Conservation (phyloP, 306 rosid species). For the Medicago ruthenica region DNA sequence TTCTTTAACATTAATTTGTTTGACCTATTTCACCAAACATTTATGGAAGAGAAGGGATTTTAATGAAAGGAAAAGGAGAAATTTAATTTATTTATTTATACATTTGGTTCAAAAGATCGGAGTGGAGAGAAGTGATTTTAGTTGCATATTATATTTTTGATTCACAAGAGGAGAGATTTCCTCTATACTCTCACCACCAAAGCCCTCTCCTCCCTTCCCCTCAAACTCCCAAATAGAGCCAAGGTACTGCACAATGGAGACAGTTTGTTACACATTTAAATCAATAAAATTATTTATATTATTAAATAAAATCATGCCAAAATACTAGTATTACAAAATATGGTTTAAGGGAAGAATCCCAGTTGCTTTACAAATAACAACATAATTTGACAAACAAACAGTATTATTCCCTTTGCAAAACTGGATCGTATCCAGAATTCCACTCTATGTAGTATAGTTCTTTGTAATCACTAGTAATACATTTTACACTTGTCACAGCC, state of each 20-base stretch:
- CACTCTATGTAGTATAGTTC: constrained; percentile 20
- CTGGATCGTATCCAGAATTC: constrained; percentile 39
- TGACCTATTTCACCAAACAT: too few species aligned
- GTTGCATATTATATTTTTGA: too few species aligned
- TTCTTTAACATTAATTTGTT: too few species aligned
- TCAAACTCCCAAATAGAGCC: too few species aligned
- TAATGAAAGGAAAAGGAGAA: too few species aligned
- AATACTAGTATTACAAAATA: constrained; percentile 17
- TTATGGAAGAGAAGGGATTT: too few species aligned
- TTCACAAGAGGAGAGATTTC: too few species aligned
- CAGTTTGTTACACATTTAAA: constrained; percentile 5
- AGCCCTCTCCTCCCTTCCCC: too few species aligned
- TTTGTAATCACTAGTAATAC: constrained; percentile 44
- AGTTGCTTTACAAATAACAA: constrained; percentile 42
- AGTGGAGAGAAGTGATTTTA: too few species aligned
- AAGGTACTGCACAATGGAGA: not conserved
- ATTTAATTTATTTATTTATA: too few species aligned
- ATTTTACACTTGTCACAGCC: constrained; percentile 37
- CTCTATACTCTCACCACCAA: too few species aligned
- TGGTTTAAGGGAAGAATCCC: constrained; percentile 33
- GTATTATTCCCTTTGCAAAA: constrained; percentile 36
- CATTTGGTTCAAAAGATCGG: too few species aligned
- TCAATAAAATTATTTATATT: not conserved
- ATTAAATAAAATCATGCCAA: constrained; percentile 25
- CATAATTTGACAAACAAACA: constrained; percentile 33